Base-by-base conservation (phyloP, 176 grass and related monocot genomes). In the Secale cereale region DNA sequence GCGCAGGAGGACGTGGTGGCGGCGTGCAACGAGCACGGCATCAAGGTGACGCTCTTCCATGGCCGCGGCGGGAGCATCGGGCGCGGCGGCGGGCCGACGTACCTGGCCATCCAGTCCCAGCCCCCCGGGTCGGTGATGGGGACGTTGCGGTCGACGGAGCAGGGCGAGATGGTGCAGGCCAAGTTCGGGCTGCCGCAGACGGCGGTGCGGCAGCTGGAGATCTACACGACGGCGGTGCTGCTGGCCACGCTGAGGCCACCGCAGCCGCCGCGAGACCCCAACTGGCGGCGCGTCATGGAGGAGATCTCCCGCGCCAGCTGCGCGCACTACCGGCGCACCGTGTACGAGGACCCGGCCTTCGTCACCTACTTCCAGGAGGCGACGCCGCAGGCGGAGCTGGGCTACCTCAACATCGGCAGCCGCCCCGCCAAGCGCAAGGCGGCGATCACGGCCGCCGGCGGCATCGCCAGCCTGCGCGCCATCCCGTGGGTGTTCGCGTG, bases 91-190 rank as follows among this genome's bases (percentile, higher is more conserved):
- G 95, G 95, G 16, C 95, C 95, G 2, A 98, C 95, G 6, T 87
- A 98, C 86, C 92, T 98, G 1, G 95, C 95, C 85, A 98, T 98
- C 57, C 95, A 95, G 81, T 98, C 93, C 0, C 95, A 98, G 70
- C 95, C 95, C 22, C 95, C 95, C 3, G 95, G 95, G 1, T 98
- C 95, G 17, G 92, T 98, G 4, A 98, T 95, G 92, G 95, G 93
- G 23, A 95, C 91, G 0, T 81, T 98, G 3, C 91, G 93, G 2
- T 98, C 95, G 12, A 98, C 95, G 1, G 95, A 98, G 83, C 95
- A 98, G 67, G 95, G 95, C n/a, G 95, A 98, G 80, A 98, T 98
- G 95, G 95, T 98, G 32, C 95, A 98, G 68, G 89, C 93, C 33
- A 98, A 98, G 90, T 98, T 98, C 46, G 95, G 95, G 2, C 85